Evolutionary conservation across 164 flowering plant species (phyloP).

Genomic region (Euptelea pleiosperma): DNA sequence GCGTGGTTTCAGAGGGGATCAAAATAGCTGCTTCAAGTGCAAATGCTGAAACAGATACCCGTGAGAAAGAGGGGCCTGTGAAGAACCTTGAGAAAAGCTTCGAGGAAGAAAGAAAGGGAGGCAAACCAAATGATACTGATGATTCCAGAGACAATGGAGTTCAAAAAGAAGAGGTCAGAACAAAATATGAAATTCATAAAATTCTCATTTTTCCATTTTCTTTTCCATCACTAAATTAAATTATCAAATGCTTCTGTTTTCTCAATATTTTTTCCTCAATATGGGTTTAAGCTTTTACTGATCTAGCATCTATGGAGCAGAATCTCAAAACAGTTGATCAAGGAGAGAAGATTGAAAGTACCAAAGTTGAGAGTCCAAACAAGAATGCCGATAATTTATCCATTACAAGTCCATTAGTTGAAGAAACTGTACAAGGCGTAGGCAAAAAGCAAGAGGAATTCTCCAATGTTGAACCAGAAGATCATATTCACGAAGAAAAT

Average conservation of each 20-base stretch:
- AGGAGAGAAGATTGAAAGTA: slow-evolving; percentile 6
- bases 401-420: slow-evolving; percentile 3
- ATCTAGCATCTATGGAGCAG: slow-evolving; percentile 12
- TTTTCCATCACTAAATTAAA: background rate
- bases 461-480: slow-evolving; percentile 10
- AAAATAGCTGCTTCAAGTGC: slow-evolving; percentile 10
- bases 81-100: slow-evolving; percentile 16
- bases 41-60: background rate
- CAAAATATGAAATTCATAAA: background rate
- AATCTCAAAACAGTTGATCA: slow-evolving; percentile 3
- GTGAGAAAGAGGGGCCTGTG: background rate
- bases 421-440: slow-evolving; percentile 13
- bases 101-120: slow-evolving; percentile 10
- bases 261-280: background rate
- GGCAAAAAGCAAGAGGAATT: slow-evolving; percentile 1
- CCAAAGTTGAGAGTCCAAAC: slow-evolving; percentile 4
- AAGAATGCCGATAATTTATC: slow-evolving; percentile 3
- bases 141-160: background rate
- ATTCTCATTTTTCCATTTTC: background rate
- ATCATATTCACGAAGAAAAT: slow-evolving; percentile 13
- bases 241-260: background rate
- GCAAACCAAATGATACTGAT: background rate
- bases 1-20: slow-evolving; percentile 7
- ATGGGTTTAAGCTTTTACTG: slow-evolving; percentile 4
- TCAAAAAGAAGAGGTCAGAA: slow-evolving; percentile 14